Conservation (phyloP, 345 rosid genomes). For the Conringia planisiliqua region DNA sequence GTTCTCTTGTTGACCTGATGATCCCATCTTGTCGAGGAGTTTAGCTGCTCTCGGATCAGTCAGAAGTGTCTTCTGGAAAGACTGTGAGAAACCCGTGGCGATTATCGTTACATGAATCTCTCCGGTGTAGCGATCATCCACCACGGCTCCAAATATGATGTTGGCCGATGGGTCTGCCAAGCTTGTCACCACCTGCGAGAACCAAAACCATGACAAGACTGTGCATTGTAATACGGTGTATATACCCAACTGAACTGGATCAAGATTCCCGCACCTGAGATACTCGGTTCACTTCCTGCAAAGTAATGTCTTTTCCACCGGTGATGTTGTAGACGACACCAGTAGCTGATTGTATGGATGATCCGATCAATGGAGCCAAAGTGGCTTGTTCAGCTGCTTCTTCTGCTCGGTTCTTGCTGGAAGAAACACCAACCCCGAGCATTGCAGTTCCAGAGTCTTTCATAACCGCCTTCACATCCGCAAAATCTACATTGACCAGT, state of each 20-base stretch:
- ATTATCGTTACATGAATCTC: slow-evolving; percentile 96
- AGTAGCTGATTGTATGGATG: slow-evolving; percentile 98
- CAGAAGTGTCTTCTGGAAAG: slow-evolving; percentile 82
- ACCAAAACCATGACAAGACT: slow-evolving; percentile 12
- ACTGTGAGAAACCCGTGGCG: slow-evolving; percentile 95
- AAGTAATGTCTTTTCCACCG: slow-evolving; percentile 93
- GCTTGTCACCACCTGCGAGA: slow-evolving; percentile 81
- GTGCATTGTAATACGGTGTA: background rate
- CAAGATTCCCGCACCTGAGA: slow-evolving; percentile 58
- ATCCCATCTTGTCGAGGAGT: slow-evolving; percentile 46
- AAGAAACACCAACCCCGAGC: slow-evolving; percentile 99
- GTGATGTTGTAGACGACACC: slow-evolving; percentile 96
- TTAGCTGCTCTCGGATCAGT: slow-evolving; percentile 74
- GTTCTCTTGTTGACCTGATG: slow-evolving; percentile 56
- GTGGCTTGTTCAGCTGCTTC: slow-evolving; percentile 99
- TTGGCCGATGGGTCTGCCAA: slow-evolving; percentile 98
- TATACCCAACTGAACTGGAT: background rate
- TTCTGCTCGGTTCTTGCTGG: slow-evolving; percentile 97
- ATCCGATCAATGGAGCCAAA: slow-evolving; percentile 90
- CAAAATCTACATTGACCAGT: slow-evolving; percentile 94
- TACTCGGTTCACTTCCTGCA: slow-evolving; percentile 96
- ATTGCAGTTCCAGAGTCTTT: slow-evolving; percentile 96
- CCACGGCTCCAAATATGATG: slow-evolving; percentile 98
- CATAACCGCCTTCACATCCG: slow-evolving; percentile 97
- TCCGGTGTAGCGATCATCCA: slow-evolving; percentile 90